Evolutionary conservation across 768 basidiomycete species (phyloP).

Genomic region (Pilatotrama ljubarskyi): DNA sequence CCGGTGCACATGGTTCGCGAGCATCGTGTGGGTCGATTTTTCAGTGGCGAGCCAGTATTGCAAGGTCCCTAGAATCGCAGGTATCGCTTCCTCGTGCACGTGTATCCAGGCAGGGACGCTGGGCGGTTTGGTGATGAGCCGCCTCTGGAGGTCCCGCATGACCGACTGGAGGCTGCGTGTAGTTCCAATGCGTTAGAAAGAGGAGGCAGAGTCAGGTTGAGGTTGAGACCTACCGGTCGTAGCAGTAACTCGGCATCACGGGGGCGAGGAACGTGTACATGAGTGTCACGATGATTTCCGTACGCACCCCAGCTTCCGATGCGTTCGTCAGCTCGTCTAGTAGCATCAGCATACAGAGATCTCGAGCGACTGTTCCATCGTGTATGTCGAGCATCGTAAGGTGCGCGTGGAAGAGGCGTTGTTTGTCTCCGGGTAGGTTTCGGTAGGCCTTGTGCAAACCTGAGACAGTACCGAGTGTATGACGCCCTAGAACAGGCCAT

Average conservation of each 20-base stretch:
- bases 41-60: neutral
- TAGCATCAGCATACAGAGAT: constrained; percentile 20
- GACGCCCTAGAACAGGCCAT: neutral
- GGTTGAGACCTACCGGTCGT: neutral
- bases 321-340: constrained; percentile 11
- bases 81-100: neutral
- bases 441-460: constrained; percentile 8
- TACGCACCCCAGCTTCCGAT: neutral
- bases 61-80: neutral
- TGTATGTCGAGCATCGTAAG: constrained; percentile 24
- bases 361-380: constrained; percentile 16
- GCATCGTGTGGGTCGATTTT: neutral
- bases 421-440: neutral
- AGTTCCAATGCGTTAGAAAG: no score
- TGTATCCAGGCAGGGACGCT: neutral
- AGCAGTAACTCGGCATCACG: constrained; percentile 5
- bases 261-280: constrained; percentile 5
- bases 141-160: neutral
- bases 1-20: neutral
- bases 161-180: neutral
- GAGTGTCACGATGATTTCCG: constrained; percentile 12
- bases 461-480: constrained; percentile 15
- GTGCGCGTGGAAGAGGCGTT: constrained; percentile 1
- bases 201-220: no score
- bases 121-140: neutral